Evolutionary conservation across 1,284 basidiomycete genomes (phyloP).

Genomic region (Cutaneotrichosporon sp.): DNA sequence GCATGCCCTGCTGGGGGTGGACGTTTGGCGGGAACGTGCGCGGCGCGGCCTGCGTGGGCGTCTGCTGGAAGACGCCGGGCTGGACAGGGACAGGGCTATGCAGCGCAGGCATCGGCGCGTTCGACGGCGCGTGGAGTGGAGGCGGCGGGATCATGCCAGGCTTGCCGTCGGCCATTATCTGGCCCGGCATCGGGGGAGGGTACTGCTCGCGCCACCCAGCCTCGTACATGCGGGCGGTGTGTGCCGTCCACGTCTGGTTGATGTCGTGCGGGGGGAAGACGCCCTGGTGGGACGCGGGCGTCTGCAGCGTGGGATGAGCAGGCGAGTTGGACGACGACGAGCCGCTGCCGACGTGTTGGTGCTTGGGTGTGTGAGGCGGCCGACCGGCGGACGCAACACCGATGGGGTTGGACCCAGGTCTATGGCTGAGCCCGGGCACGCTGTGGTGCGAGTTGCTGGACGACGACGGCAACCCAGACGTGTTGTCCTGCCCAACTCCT

Average conservation of each 20-base stretch:
- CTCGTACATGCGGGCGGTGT: conserved; percentile 14
- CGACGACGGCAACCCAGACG: conserved; percentile 9
- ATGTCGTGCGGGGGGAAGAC: conserved; percentile 10
- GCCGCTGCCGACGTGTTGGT: conserved; percentile 10
- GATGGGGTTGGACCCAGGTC: conserved; percentile 2
- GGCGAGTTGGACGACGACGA: conserved; percentile 20
- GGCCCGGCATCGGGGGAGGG: neutral
- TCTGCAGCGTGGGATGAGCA: conserved; percentile 22
- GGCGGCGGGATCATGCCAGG: conserved; percentile 4
- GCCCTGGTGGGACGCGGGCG: conserved; percentile 15
- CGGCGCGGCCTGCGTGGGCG: neutral
- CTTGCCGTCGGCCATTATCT: neutral
- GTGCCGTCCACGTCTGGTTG: conserved; percentile 13
- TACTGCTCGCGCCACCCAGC: conserved; percentile 14
- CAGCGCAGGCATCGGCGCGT: conserved; percentile 9
- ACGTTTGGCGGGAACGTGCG: conserved; percentile 2
- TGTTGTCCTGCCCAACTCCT: neutral
- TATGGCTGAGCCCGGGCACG: conserved; percentile 1
- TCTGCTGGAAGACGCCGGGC: conserved; percentile 2
- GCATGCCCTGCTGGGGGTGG: neutral
- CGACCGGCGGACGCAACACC: conserved; percentile 1
- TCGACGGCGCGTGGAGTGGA: neutral
- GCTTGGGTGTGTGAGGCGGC: conserved; percentile 15
- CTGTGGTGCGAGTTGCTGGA: conserved; percentile 6
- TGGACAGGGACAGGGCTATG: conserved; percentile 9